Conservation (phyloP, 2,329 filamentous ascomycete genomes). For the Hymenoscyphus infarciens region DNA sequence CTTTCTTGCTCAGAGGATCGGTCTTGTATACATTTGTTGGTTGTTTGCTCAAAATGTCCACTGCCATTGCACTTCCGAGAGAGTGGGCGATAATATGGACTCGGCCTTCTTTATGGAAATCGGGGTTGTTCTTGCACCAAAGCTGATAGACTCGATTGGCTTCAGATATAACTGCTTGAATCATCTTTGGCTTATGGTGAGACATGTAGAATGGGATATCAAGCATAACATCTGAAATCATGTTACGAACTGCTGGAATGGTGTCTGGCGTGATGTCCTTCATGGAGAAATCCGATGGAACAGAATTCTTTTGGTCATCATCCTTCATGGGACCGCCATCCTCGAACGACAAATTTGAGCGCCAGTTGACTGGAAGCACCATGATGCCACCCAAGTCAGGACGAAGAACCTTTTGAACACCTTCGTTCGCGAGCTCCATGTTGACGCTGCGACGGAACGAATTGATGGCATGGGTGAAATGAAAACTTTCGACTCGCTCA, state of each 20-base stretch:
- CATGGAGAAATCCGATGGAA: conserved; percentile 60
- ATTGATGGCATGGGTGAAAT: conserved; percentile 96
- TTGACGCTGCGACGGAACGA: conserved; percentile 83
- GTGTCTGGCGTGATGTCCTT: conserved; percentile 90
- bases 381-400: conserved; percentile 84
- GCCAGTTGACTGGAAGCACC: conserved; percentile 93
- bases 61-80: conserved; percentile 87
- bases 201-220: conserved; percentile 98
- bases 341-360: conserved; percentile 81
- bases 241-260: conserved; percentile 84
- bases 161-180: conserved; percentile 80
- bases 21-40: conserved; percentile 64
- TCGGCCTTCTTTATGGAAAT: conserved; percentile 73
- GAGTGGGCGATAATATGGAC: conserved; percentile 94
- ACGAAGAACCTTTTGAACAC: conserved; percentile 72
- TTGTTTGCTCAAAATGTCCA: conserved; percentile 87
- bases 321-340: conserved; percentile 64
- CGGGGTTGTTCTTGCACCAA: conserved; percentile 92
- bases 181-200: conserved; percentile 93
- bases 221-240: conserved; percentile 97
- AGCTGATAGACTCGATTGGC: conserved; percentile 93
- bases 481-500: conserved; percentile 90
- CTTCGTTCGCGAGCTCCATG: conserved; percentile 70
- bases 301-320: conserved; percentile 51
- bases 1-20: conserved; percentile 40